Evolutionary conservation across 768 basidiomycete genomes (phyloP).

Genomic region (Panellus pusillus): DNA sequence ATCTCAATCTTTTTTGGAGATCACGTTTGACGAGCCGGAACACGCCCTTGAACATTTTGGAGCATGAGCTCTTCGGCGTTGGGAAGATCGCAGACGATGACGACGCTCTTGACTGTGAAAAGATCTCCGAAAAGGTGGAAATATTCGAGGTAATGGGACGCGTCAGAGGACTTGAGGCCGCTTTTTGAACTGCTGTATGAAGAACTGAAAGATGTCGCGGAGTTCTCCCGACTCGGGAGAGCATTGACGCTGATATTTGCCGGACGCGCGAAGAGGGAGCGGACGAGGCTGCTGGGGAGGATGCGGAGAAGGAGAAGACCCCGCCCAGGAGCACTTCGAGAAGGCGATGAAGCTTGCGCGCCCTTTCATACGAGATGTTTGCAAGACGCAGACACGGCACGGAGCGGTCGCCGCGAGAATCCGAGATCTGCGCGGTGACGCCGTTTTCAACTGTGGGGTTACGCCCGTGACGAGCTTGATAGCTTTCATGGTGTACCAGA

Average conservation of each 20-base stretch:
- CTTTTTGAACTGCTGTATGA: constrained; percentile 79
- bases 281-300: too few relatives aligned
- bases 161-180: constrained; percentile 73
- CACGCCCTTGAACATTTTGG: constrained; percentile 80
- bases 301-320: too few relatives aligned
- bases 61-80: constrained; percentile 81
- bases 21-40: constrained; percentile 78
- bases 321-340: too few relatives aligned
- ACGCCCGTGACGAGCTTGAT: constrained; percentile 56
- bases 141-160: constrained; percentile 89
- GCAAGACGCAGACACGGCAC: too few relatives aligned
- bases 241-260: too few relatives aligned
- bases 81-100: constrained; percentile 89
- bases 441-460: constrained; percentile 44
- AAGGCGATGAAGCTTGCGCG: too few relatives aligned
- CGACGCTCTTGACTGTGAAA: constrained; percentile 92
- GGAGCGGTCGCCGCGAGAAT: too few relatives aligned
- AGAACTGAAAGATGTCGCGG: constrained; percentile 96
- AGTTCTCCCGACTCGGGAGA: too few relatives aligned
- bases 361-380: too few relatives aligned
- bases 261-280: too few relatives aligned
- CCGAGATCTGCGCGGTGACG: neutral
- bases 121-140: constrained; percentile 93
- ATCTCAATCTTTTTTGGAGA: constrained; percentile 78
- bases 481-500: constrained; percentile 63